Conservation (phyloP, 129 eudicot genomes). For the Rutidosis leptorrhynchoides region DNA sequence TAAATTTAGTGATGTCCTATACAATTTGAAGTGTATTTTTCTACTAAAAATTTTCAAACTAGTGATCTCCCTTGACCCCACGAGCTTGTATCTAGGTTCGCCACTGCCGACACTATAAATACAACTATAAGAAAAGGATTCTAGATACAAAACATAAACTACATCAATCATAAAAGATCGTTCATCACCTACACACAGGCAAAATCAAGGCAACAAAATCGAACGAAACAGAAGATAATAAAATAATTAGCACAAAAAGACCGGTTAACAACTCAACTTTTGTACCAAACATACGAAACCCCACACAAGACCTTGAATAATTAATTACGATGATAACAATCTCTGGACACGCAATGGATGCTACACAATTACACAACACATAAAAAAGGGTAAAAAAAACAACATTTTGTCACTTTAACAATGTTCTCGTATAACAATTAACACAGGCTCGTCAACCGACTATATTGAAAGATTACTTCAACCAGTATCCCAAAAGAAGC, state of each 20-base stretch:
- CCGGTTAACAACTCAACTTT: neutral
- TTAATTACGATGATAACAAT: neutral
- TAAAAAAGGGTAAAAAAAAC: neutral
- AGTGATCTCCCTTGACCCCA: too few relatives aligned
- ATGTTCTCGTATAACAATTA: constrained; percentile 43
- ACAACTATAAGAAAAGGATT: neutral
- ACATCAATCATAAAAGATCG: neutral
- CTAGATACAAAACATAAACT: neutral
- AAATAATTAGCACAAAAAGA: constrained; percentile 2
- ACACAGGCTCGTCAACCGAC: constrained; percentile 14
- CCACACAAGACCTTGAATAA: constrained; percentile 8
- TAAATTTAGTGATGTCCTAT: too few relatives aligned
- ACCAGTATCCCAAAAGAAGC: constrained; percentile 58
- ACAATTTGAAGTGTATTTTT: too few relatives aligned
- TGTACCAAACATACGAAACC: constrained; percentile 16
- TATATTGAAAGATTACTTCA: constrained; percentile 41
- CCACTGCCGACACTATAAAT: too few relatives aligned
- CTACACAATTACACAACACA: constrained; percentile 31
- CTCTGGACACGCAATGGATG: constrained; percentile 15
- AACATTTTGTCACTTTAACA: constrained; percentile 23
- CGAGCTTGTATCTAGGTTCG: too few relatives aligned
- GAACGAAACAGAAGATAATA: neutral
- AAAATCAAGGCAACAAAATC: constrained; percentile 2
- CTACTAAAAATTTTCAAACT: too few relatives aligned
- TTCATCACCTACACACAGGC: constrained; percentile 6